Conservation (phyloP, 75 land plant species). For the Chamaecyparis obtusa region DNA sequence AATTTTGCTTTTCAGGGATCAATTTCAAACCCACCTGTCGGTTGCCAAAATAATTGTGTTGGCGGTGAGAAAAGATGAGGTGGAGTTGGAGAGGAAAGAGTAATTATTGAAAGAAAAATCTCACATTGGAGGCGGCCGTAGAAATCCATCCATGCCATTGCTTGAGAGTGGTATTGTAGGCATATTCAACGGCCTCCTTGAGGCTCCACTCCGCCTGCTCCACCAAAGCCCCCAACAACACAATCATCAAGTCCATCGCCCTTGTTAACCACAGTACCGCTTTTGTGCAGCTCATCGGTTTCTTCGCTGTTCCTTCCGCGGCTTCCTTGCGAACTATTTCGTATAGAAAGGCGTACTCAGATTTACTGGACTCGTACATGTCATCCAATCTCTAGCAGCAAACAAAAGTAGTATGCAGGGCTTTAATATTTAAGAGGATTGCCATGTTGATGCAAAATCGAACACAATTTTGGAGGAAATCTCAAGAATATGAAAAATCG, state of each 20-base stretch:
- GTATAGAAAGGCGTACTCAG: constrained; percentile 3
- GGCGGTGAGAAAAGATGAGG: too few species aligned
- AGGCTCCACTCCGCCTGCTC: constrained; percentile 58
- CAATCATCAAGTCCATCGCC: constrained; percentile 70
- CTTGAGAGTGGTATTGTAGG: constrained; percentile 67
- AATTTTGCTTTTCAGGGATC: neutral
- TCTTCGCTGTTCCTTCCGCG: neutral
- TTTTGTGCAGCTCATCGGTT: constrained; percentile 1
- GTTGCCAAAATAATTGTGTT: neutral
- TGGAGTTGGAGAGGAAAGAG: too few species aligned
- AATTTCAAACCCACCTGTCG: constrained; percentile 3
- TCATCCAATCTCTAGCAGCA: neutral
- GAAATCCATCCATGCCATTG: constrained; percentile 99
- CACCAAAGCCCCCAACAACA: constrained; percentile 44
- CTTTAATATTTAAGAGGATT: neutral
- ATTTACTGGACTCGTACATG: neutral
- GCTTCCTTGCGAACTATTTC: constrained; percentile 6
- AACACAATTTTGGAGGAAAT: neutral
- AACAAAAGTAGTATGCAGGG: neutral
- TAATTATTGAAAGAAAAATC: too few species aligned
- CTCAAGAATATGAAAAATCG: neutral
- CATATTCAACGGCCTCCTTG: constrained; percentile 61
- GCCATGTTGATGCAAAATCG: neutral
- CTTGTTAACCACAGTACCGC: constrained; percentile 2
- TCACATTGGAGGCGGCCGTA: constrained; percentile 63